These are phyloP conservation scores for Cercospora sp. DNA, from an alignment of 2,329 filamentous ascomycete genomes.

Conservation along the genomic window DNA sequence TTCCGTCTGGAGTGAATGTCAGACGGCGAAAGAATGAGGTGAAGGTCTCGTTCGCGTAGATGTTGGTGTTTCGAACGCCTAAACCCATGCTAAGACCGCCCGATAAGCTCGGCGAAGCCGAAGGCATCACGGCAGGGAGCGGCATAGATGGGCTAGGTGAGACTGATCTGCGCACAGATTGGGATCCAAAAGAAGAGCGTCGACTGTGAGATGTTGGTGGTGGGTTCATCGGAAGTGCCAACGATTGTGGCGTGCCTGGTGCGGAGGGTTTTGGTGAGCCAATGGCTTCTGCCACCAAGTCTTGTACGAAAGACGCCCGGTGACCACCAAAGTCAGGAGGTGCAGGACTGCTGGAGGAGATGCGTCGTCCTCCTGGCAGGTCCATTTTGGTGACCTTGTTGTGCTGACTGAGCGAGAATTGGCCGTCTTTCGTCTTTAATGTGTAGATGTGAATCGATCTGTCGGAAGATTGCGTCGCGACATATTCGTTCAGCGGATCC, in stretches of 20 bases:
- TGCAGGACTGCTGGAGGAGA: conserved; percentile 88
- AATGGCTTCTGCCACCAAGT: conserved; percentile 57
- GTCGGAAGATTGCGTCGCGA: conserved; percentile 96
- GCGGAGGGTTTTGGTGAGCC: conserved; percentile 87
- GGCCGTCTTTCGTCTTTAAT: conserved; percentile 91
- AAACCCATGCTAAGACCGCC: conserved; percentile 48
- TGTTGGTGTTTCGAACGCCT: conserved; percentile 77
- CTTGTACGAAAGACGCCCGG: conserved; percentile 61
- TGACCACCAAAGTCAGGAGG: conserved; percentile 69
- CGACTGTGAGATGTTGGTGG: conserved; percentile 88
- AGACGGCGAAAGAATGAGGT: conserved; percentile 95
- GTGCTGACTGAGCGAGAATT: conserved; percentile 78
- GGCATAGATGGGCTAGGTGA: conserved; percentile 78
- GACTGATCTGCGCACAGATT: conserved; percentile 71
- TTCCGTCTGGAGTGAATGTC: conserved; percentile 93
- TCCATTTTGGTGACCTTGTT: conserved; percentile 88
- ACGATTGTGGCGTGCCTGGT: conserved; percentile 87
- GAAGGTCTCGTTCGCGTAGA: conserved; percentile 95
- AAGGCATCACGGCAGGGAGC: conserved; percentile 89
- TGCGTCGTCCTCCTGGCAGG: conserved; percentile 80
- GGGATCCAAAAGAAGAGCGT: conserved; percentile 83
- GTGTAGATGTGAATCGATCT: conserved; percentile 97
- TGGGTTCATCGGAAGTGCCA: conserved; percentile 93
- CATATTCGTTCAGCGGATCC: conserved; percentile 97
- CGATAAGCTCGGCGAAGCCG: conserved; percentile 82